Conservation (phyloP, 2,329 filamentous ascomycete species). For the Sporothrix phasma region DNA sequence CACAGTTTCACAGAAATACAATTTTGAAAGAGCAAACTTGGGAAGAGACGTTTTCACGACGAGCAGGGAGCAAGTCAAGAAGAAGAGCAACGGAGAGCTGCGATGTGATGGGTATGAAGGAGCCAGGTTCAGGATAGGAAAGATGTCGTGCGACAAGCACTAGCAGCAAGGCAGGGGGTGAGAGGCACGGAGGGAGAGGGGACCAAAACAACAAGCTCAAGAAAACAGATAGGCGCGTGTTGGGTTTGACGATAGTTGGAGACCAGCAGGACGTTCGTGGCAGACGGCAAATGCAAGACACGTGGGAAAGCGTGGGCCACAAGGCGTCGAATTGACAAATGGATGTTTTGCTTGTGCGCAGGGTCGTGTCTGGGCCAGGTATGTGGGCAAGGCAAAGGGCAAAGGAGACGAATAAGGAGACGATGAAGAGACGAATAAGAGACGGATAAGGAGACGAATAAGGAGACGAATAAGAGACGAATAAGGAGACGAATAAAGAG, state of each 20-base stretch:
- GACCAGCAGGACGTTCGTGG: not conserved
- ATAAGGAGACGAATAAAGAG: too few species aligned
- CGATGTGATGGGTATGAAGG: not conserved
- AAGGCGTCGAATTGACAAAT: not conserved
- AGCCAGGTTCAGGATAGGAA: not conserved
- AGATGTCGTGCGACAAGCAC: constrained; percentile 1
- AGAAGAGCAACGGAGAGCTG: not conserved
- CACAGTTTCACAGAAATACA: too few species aligned
- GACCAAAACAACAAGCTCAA: not conserved
- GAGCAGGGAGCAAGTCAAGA: not conserved
- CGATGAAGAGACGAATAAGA: not conserved
- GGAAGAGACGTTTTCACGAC: too few species aligned
- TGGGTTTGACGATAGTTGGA: not conserved
- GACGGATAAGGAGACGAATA: not conserved
- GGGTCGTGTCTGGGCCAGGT: not conserved
- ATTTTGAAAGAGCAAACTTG: not conserved
- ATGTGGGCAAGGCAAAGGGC: not conserved
- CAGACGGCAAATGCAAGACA: not conserved
- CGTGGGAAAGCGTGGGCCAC: constrained; percentile 1
- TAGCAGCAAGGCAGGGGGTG: not conserved
- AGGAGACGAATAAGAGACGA: too few species aligned
- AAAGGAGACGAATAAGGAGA: not conserved
- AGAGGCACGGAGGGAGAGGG: not conserved
- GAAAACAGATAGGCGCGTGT: not conserved
- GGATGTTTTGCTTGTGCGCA: not conserved